Evolutionary conservation across 805 yeast species (phyloP).

Genomic region (Hanseniaspora vineae): DNA sequence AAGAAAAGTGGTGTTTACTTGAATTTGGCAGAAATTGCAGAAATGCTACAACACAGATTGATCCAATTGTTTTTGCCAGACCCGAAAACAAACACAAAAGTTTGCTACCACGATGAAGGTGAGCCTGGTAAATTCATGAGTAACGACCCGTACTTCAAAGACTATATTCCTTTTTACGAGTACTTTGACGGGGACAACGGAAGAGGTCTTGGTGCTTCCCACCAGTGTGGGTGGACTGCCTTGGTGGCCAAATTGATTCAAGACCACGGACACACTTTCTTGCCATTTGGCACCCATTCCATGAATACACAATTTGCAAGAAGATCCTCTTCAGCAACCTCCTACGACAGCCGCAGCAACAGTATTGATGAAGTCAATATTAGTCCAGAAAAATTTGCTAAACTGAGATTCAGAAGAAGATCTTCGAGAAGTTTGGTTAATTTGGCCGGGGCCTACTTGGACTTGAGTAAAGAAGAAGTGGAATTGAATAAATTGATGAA

Average conservation of each 20-base stretch:
- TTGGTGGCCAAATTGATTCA: slow-evolving; percentile 85
- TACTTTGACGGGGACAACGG: slow-evolving; percentile 93
- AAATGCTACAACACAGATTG: slow-evolving; percentile 75
- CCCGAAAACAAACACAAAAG: slow-evolving; percentile 45
- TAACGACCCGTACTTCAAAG: slow-evolving; percentile 58
- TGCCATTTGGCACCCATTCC: slow-evolving; percentile 8
- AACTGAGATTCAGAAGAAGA: slow-evolving; percentile 6
- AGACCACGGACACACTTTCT: slow-evolving; percentile 62
- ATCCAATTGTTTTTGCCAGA: slow-evolving; percentile 65
- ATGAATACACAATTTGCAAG: slow-evolving; percentile 8
- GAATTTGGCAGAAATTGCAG: slow-evolving; percentile 82
- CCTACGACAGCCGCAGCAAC: slow-evolving; percentile 27
- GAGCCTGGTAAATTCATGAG: slow-evolving; percentile 41
- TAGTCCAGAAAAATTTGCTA: background rate
- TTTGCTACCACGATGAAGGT: slow-evolving; percentile 58
- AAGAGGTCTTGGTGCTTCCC: slow-evolving; percentile 84
- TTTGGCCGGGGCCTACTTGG: background rate
- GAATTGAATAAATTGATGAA: background rate
- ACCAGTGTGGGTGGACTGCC: slow-evolving; percentile 96
- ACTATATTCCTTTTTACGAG: slow-evolving; percentile 69
- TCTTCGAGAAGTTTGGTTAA: background rate
- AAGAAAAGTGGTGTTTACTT: slow-evolving; percentile 63
- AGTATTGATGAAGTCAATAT: background rate
- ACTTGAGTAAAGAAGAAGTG: slow-evolving; percentile 1
- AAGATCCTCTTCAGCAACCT: slow-evolving; percentile 1